phyloP scores from a whole-genome alignment of 2,329 filamentous ascomycete genomes.

The Penicillium occitanis region DNA sequence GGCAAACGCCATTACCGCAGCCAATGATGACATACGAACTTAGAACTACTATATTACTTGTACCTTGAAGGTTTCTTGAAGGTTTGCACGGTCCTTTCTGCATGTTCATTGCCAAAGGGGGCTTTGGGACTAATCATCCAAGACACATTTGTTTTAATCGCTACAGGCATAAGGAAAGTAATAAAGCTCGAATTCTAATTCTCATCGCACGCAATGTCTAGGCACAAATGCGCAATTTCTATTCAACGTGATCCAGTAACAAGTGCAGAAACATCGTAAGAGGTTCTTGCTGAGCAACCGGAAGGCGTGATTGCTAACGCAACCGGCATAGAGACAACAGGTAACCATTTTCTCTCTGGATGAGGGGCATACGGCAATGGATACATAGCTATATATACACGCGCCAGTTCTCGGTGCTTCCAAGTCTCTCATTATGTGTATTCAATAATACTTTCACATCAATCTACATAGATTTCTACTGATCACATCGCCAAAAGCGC shows the following conservation, averaged over 20 bases:
- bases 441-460: background rate
- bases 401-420: background rate
- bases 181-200: background rate
- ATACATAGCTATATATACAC: background rate
- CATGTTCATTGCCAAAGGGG: background rate
- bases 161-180: background rate
- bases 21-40: background rate
- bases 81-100: background rate
- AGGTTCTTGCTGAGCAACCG: background rate
- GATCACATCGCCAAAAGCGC: background rate
- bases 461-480: background rate
- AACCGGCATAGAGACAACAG: background rate
- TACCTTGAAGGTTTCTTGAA: background rate
- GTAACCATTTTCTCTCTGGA: background rate
- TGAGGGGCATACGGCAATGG: background rate
- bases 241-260: background rate
- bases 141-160: background rate
- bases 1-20: background rate
- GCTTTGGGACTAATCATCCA: background rate
- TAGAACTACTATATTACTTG: background rate
- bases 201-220: background rate
- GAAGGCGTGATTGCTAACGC: background rate
- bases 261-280: background rate
- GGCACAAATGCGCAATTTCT: background rate
- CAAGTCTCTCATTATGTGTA: background rate